These are phyloP conservation scores for Pseudogymnoascus sp. DNA, from an alignment of 2,329 filamentous ascomycete genomes.

Conservation along the genomic window DNA sequence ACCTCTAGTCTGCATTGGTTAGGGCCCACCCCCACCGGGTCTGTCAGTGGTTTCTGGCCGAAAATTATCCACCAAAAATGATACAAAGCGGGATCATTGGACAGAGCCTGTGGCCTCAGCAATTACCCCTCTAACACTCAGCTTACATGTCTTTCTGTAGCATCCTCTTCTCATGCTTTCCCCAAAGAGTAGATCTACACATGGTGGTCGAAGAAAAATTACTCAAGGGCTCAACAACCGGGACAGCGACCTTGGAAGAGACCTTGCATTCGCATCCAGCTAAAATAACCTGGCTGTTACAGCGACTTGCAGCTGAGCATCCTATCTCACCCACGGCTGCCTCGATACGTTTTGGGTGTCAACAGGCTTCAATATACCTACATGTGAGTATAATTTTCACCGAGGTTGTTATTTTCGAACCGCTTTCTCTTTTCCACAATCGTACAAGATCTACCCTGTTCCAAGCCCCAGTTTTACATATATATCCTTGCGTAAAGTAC, in stretches of 20 bases:
- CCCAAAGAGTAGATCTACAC: not conserved
- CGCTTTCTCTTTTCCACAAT: not conserved
- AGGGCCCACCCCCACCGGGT: not conserved
- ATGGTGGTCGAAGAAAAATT: not conserved
- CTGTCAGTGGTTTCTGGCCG: not conserved
- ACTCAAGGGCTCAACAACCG: not conserved
- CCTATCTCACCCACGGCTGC: not conserved
- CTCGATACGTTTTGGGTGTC: not conserved
- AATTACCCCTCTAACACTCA: not conserved
- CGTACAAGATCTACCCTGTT: not conserved
- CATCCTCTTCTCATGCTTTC: not conserved
- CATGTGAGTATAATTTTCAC: not conserved
- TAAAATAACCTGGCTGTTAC: not conserved
- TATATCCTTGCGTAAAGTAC: slow-evolving; percentile 1
- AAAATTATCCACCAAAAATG: not conserved
- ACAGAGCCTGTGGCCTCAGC: not conserved
- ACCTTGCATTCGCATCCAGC: not conserved
- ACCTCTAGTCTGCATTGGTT: not conserved
- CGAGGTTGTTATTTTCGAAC: not conserved
- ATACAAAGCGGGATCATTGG: not conserved
- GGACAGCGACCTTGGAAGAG: not conserved
- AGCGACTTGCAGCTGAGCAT: not conserved
- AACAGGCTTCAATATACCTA: not conserved
- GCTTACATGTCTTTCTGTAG: not conserved
- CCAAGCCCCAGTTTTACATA: not conserved